phyloP scores from a whole-genome alignment of 2,329 filamentous ascomycete genomes.

The Aspergillus chevalieri region DNA sequence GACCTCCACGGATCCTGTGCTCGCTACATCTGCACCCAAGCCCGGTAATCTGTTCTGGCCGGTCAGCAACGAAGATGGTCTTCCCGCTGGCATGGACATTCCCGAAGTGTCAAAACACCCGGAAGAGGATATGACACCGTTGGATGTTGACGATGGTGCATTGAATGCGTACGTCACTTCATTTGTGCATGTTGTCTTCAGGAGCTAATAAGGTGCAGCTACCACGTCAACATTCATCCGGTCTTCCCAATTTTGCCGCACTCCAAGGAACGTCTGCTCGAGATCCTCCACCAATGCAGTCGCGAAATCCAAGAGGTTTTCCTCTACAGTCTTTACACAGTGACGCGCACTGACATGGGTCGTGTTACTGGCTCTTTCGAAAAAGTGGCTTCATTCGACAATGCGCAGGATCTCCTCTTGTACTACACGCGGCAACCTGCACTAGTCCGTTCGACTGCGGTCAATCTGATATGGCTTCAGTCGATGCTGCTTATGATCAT shows the following conservation, averaged over 20 bases:
- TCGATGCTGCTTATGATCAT: slow-evolving; percentile 37
- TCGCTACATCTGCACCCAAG: slow-evolving; percentile 26
- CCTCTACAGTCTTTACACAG: slow-evolving; percentile 33
- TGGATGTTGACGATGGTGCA: slow-evolving; percentile 34
- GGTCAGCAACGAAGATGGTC: slow-evolving; percentile 24
- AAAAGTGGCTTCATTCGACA: slow-evolving; percentile 32
- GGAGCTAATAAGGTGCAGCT: slow-evolving; percentile 21
- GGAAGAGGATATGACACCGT: slow-evolving; percentile 30
- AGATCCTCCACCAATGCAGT: slow-evolving; percentile 33
- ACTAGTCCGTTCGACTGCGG: slow-evolving; percentile 26
- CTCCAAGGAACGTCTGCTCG: slow-evolving; percentile 32
- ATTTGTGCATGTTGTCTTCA: slow-evolving; percentile 2
- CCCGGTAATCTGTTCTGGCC: slow-evolving; percentile 36
- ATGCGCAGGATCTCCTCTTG: slow-evolving; percentile 35
- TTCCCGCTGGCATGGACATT: slow-evolving; percentile 27
- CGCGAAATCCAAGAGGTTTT: slow-evolving; percentile 38
- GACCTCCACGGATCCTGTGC: slow-evolving; percentile 33
- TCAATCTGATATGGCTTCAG: slow-evolving; percentile 39
- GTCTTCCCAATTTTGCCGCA: slow-evolving; percentile 37
- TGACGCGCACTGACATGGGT: slow-evolving; percentile 32
- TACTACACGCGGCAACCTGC: slow-evolving; percentile 34
- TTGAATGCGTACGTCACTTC: slow-evolving; percentile 30
- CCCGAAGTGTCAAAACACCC: slow-evolving; percentile 26
- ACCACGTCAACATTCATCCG: slow-evolving; percentile 37
- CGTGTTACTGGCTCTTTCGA: slow-evolving; percentile 30